phyloP scores from a whole-genome alignment of 129 eudicot species.

The Escallonia herrerae region DNA sequence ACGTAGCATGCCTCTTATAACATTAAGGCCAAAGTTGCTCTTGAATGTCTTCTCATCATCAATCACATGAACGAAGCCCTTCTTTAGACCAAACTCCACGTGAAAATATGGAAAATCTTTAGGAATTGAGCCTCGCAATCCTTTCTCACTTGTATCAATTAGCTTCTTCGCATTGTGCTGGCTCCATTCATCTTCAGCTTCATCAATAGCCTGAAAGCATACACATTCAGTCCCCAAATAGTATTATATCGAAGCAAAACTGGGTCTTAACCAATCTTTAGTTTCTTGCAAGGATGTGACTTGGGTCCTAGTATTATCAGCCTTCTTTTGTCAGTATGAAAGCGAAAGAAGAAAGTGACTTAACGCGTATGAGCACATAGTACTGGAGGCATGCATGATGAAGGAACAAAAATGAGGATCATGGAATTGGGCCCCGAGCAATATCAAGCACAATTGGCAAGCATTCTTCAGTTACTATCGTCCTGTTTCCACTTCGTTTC shows the following conservation, averaged over 20 bases:
- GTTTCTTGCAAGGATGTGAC: no score
- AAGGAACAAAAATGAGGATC: not conserved
- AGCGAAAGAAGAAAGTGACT: no score
- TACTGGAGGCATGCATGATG: no score
- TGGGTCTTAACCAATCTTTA: no score
- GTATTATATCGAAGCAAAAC: no score
- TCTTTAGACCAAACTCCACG: constrained; percentile 83
- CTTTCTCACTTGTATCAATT: constrained; percentile 86
- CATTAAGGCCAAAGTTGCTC: constrained; percentile 71
- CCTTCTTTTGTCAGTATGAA: no score
- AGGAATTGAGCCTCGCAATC: constrained; percentile 71
- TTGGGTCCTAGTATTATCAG: no score
- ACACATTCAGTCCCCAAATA: not conserved
- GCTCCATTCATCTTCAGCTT: constrained; percentile 97
- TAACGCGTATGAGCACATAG: no score
- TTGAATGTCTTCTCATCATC: constrained; percentile 75
- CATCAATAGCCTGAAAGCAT: constrained; percentile 79
- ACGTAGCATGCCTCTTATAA: constrained; percentile 72
- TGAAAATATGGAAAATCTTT: constrained; percentile 85
- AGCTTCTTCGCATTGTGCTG: constrained; percentile 88
- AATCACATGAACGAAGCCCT: constrained; percentile 85
- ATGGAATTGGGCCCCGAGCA: not conserved
- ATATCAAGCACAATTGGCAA: not conserved
- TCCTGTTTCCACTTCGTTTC: no score
- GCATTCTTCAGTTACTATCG: no score